Evolutionary conservation across 495 filamentous ascomycete genomes (phyloP), one percentile per base, ranked within the genome.

Genomic region (Trypethelium eluteriae): DNA sequence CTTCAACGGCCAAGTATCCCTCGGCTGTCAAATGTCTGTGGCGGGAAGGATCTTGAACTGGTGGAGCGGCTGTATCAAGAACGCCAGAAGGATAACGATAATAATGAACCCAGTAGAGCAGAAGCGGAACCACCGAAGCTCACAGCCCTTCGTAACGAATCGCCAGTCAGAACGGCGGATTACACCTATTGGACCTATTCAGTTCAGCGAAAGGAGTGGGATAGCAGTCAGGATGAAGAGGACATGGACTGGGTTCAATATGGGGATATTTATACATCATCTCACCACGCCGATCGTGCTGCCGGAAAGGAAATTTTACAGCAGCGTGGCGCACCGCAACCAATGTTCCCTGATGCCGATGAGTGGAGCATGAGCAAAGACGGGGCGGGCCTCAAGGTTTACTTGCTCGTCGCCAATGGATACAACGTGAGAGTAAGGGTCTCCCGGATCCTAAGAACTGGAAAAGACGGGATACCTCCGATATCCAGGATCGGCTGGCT

Each of bases 331-430:
- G 18, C 53, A 7, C 53, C 53, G 10, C 53, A 59, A 10, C 53
- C 53, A 7, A 59, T 59, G 53, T 59, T 59, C 18, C 53, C 53
- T 34, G 53, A 59, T 36, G 5, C 53, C 32, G 53, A 59, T 32
- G 32, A 59, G 53, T 59, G 4, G 5, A 7, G 18, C 5, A 32
- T 59, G 32, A n/a, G 5, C 32, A 59, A 36, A 32, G 32, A 59
- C 53, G 53, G 7, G 7, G 7, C 34, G 11, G 32, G 32, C 7
- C 53, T 35, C 32, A 11, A 59, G 32, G 10, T 35, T 14, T 59
- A 59, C 32, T 14, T 59, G 3, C 25, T 59, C 25, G 53, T 9
- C n/a, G 34, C 25, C 7, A 32, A 59, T 3, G 53, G 32, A 7
- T 59, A 35, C 18, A n/a, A 36, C 32, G 53, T 59, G 25, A 3